phyloP scores from a whole-genome alignment of 345 rosid genomes.

The Combretum micranthum region DNA sequence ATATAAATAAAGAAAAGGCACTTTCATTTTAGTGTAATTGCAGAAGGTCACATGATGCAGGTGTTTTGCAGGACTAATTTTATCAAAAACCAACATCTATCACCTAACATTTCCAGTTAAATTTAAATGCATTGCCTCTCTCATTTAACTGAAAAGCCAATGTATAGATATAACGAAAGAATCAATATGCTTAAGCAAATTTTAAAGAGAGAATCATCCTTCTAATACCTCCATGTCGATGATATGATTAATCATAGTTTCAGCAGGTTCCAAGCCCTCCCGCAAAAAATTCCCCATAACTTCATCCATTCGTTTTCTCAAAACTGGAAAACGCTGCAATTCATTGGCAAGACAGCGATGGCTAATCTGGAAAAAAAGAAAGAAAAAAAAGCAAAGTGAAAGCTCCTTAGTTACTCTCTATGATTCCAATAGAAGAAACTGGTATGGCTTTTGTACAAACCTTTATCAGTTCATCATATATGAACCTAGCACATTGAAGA shows the following conservation, averaged over 20 bases:
- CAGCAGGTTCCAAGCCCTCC: constrained; percentile 90
- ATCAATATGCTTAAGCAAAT: too few species aligned
- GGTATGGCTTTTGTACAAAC: constrained; percentile 20
- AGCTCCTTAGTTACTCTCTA: neutral
- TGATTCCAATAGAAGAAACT: neutral
- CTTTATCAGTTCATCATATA: constrained; percentile 87
- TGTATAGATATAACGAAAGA: too few species aligned
- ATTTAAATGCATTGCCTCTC: too few species aligned
- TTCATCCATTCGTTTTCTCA: constrained; percentile 92
- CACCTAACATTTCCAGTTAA: too few species aligned
- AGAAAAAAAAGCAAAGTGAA: neutral
- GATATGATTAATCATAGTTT: constrained; percentile 85
- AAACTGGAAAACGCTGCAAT: constrained; percentile 74
- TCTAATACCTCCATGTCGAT: constrained; percentile 83
- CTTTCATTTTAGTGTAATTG: too few species aligned
- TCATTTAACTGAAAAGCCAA: too few species aligned
- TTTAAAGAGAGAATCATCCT: too few species aligned
- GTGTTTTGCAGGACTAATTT: too few species aligned
- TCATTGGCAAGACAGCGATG: constrained; percentile 71
- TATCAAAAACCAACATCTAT: too few species aligned
- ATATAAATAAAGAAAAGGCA: too few species aligned
- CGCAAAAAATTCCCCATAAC: constrained; percentile 76
- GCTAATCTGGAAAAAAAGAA: constrained; percentile 59
- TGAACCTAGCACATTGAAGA: constrained; percentile 95
- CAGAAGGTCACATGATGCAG: too few species aligned